Percentiles rank a stretch among this genome's conserved stretches.
Evolutionary conservation across 1,284 basidiomycete species (phyloP).

Genomic region (Sanghuangporus baumii): DNA sequence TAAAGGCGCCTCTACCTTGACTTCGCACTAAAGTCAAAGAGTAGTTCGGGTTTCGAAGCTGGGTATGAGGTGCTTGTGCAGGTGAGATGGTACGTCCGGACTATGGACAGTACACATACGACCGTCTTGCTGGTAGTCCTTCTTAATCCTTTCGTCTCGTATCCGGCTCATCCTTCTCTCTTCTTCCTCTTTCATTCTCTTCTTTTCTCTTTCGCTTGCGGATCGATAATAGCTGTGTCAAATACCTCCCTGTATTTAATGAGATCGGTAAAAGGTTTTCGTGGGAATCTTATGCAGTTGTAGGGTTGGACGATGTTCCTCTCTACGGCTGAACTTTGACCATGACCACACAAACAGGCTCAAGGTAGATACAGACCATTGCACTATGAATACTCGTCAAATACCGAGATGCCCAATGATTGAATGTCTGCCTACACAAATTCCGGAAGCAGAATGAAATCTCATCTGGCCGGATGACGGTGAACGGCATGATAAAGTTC

Average conservation of each 20-base stretch:
- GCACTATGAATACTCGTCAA: too few relatives aligned
- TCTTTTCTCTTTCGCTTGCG: background rate
- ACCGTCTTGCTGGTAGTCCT: background rate
- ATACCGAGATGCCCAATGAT: too few relatives aligned
- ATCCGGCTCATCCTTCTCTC: background rate
- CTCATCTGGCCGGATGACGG: too few relatives aligned
- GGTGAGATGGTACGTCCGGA: too few relatives aligned
- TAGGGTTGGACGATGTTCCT: background rate
- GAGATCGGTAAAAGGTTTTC: background rate
- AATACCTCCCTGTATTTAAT: conserved; percentile 9
- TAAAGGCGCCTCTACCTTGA: background rate
- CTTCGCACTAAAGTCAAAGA: background rate
- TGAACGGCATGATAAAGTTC: too few relatives aligned
- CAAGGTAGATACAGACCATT: too few relatives aligned
- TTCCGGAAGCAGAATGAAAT: too few relatives aligned
- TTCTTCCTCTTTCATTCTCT: background rate
- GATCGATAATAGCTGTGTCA: conserved; percentile 11
- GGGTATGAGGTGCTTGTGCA: too few relatives aligned
- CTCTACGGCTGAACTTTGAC: background rate
- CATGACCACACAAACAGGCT: background rate
- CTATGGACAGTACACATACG: background rate
- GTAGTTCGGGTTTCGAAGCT: background rate
- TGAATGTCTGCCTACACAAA: too few relatives aligned
- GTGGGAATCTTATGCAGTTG: background rate
- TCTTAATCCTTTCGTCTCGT: background rate